Percentiles rank a stretch among this genome's conserved stretches.
phyloP scores from a whole-genome alignment of 257 asterid species.

The Cruciata laevipes region DNA sequence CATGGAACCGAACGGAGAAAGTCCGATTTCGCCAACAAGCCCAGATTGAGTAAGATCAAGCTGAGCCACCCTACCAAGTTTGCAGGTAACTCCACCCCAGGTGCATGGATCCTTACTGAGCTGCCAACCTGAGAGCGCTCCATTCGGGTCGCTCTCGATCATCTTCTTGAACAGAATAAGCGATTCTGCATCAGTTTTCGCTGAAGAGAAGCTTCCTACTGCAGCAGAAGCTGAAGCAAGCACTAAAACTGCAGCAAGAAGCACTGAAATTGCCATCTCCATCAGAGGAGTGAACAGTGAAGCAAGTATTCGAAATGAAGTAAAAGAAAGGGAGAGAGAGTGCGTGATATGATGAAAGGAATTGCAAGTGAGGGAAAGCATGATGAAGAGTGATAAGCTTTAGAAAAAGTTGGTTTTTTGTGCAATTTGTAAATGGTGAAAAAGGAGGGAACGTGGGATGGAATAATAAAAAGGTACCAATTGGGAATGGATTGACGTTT shows the following conservation, averaged over 20 bases:
- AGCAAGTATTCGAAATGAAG: constrained; percentile 15
- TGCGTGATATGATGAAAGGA: constrained; percentile 38
- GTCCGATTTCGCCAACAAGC: constrained; percentile 56
- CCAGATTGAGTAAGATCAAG: constrained; percentile 68
- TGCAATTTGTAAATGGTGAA: constrained; percentile 29
- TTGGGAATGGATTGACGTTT: background rate
- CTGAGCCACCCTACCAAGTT: constrained; percentile 43
- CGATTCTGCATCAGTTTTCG: constrained; percentile 53
- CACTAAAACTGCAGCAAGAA: constrained; percentile 22
- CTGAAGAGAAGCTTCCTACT: constrained; percentile 20
- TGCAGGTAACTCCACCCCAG: constrained; percentile 70
- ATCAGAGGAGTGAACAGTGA: constrained; percentile 21
- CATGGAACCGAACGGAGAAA: constrained; percentile 44
- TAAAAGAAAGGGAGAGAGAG: constrained; percentile 20
- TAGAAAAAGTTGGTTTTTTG: constrained; percentile 38
- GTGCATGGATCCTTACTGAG: constrained; percentile 49
- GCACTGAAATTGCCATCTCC: constrained; percentile 31
- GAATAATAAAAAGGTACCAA: constrained; percentile 16
- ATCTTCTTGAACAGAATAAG: constrained; percentile 76
- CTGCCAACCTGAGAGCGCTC: constrained; percentile 58
- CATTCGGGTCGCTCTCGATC: constrained; percentile 54
- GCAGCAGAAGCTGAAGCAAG: constrained; percentile 15
- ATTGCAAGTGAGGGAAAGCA: constrained; percentile 30
- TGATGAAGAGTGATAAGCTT: constrained; percentile 47
- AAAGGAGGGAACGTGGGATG: constrained; percentile 52